A percentile compares a stretch with the other conserved stretches of the same genome.
Evolutionary conservation across 495 filamentous ascomycete species (phyloP).

Genomic region (Xylaria nigripes): DNA sequence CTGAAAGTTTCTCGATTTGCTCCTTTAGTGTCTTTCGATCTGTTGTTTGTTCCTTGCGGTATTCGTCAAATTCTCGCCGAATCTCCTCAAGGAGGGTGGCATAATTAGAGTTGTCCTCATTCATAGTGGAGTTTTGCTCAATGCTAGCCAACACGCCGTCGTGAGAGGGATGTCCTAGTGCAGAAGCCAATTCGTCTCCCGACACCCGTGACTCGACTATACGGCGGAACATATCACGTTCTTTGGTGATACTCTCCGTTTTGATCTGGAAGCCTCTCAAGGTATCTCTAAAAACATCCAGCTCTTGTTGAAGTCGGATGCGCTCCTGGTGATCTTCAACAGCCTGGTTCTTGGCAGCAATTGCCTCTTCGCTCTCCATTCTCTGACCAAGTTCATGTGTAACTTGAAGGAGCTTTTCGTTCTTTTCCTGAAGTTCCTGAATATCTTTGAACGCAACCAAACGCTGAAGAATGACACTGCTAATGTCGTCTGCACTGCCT

Average conservation of each 20-base stretch:
- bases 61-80: slow-evolving; percentile 82
- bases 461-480: slow-evolving; percentile 76
- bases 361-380: slow-evolving; percentile 86
- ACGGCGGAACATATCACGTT: slow-evolving; percentile 93
- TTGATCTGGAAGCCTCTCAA: slow-evolving; percentile 67
- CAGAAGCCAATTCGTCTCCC: slow-evolving; percentile 51
- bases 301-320: slow-evolving; percentile 59
- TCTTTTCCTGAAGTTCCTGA: slow-evolving; percentile 79
- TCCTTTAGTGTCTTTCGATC: slow-evolving; percentile 76
- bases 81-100: slow-evolving; percentile 69
- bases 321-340: slow-evolving; percentile 67
- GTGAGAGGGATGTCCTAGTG: slow-evolving; percentile 57
- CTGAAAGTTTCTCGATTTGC: slow-evolving; percentile 72
- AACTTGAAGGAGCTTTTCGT: slow-evolving; percentile 70
- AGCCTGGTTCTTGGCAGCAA: slow-evolving; percentile 56
- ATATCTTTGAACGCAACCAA: slow-evolving; percentile 77
- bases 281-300: slow-evolving; percentile 54
- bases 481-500: slow-evolving; percentile 66
- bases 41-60: slow-evolving; percentile 71
- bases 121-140: slow-evolving; percentile 34
- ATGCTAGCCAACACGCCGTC: slow-evolving; percentile 43
- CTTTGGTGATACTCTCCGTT: slow-evolving; percentile 85
- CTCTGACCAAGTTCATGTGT: slow-evolving; percentile 74
- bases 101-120: slow-evolving; percentile 51
- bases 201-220: slow-evolving; percentile 69